phyloP scores from a whole-genome alignment of 129 eudicot species.

The Sambucus nigra region DNA sequence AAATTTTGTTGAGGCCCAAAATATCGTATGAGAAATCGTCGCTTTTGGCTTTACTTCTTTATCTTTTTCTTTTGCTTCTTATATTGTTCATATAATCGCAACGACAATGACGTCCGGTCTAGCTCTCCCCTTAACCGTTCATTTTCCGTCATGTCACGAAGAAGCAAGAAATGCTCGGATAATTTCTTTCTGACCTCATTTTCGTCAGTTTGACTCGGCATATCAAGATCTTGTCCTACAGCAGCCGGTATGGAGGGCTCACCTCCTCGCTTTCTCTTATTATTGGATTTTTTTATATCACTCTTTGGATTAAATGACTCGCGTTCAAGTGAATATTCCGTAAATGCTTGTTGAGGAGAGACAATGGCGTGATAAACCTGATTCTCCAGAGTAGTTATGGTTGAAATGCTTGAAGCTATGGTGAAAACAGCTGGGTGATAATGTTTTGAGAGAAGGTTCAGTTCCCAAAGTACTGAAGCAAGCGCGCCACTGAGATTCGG shows the following conservation, averaged over 20 bases:
- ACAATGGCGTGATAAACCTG: constrained; percentile 37
- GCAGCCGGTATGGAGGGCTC: constrained; percentile 4
- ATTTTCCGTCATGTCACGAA: constrained; percentile 58
- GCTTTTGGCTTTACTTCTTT: constrained; percentile 3
- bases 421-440: constrained; percentile 71
- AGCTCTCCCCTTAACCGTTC: constrained; percentile 57
- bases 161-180: constrained; percentile 48
- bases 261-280: constrained; percentile 37
- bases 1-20: neutral
- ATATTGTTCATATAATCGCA: constrained; percentile 45
- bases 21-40: neutral
- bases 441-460: constrained; percentile 66
- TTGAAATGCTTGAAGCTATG: constrained; percentile 51
- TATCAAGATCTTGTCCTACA: constrained; percentile 20
- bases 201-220: constrained; percentile 24
- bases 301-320: constrained; percentile 31
- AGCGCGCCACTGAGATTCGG: constrained; percentile 89
- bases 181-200: constrained; percentile 46
- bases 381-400: constrained; percentile 27
- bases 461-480: constrained; percentile 93
- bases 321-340: constrained; percentile 42
- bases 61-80: constrained; percentile 57
- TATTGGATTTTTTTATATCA: constrained; percentile 23
- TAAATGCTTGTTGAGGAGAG: constrained; percentile 74
- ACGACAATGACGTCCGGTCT: constrained; percentile 27